These are phyloP conservation scores for Styphnolobium japonicum DNA, from an alignment of 306 rosid species.

Conservation along the genomic window DNA sequence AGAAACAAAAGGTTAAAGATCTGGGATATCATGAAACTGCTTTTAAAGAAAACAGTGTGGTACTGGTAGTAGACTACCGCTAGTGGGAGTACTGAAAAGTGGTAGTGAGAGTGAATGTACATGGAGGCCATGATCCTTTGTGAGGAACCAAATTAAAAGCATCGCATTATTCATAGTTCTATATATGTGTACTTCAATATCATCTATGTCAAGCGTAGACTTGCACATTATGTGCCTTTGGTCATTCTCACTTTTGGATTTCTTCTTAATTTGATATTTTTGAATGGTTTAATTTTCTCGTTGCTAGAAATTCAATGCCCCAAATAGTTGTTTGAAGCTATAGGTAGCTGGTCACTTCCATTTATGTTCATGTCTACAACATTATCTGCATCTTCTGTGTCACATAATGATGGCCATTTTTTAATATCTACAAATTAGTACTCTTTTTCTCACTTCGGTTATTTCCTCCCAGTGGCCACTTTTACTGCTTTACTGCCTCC, in stretches of 20 bases:
- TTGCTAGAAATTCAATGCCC: constrained; percentile 9
- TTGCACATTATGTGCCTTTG: constrained; percentile 17
- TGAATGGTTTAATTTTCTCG: constrained; percentile 17
- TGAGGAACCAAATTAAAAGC: constrained; percentile 26
- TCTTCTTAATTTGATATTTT: constrained; percentile 1
- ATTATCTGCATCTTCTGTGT: constrained; percentile 24
- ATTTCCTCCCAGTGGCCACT: constrained; percentile 13
- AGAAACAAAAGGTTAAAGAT: constrained; percentile 37
- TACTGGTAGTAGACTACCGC: constrained; percentile 29
- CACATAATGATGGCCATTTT: constrained; percentile 18
- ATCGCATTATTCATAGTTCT: background rate
- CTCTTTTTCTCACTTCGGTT: constrained; percentile 30
- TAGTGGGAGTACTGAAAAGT: constrained; percentile 32
- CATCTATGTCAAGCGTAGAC: constrained; percentile 20
- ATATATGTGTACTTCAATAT: constrained; percentile 4
- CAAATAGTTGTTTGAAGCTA: background rate
- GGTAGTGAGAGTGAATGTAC: constrained; percentile 16
- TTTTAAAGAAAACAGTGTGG: constrained; percentile 30
- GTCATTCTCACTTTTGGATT: background rate
- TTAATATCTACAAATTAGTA: background rate
- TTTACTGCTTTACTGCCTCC: constrained; percentile 47
- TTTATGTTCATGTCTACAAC: background rate
- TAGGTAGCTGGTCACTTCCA: constrained; percentile 6
- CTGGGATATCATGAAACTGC: constrained; percentile 36
- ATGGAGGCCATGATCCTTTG: constrained; percentile 21